Base-by-base conservation (phyloP, 805 yeast species). In the Starmerella floricola region DNA sequence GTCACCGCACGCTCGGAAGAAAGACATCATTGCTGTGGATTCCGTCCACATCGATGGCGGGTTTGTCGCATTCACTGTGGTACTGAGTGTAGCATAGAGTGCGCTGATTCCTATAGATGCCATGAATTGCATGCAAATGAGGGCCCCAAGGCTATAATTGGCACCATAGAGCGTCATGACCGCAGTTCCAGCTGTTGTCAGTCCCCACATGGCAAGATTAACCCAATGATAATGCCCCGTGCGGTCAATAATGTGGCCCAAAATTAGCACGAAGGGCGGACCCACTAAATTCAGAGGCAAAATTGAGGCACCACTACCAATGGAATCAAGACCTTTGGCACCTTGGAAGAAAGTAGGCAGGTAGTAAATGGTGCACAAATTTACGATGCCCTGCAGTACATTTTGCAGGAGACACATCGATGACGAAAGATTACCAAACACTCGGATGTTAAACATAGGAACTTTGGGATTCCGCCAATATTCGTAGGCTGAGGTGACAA, bases 301-400 rank as follows among this genome's bases (percentile, higher is more conserved):
- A 30, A 67, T 53, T 20, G 67, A 60, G 26, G 71, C 53, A 30
- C 78, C 78, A 2, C 75, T 62, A 19, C 58, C 56, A 58, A 69
- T 59, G 4, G 74, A 64, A 38, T 60, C 62, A 31, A 61, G 57
- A 11, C 60, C 66, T 34, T 57, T 60, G 8, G 73, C 60, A 20
- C 67, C 67, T 53, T 74, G 77, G 56, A 71, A 75, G 52, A 72
- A 74, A 11, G 74, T 58, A 4, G 71, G 58, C 15, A 65, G 44
- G 48, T 62, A 71, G 34, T 62, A 59, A 5, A 60, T 41, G 2
- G 49, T 26, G 12, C 46, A 47, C 51, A 50, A 42, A 18, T 49
- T 38, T 2, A 58, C 61, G 58, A 73, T 62, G 48, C 73, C 72
- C 42, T 61, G 63, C 6, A 61, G 61, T 18, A 64, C 52, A 1